These are phyloP conservation scores for Chlamydomonas urium DNA, from an alignment of 139 green algal species.

Conservation along the genomic window DNA sequence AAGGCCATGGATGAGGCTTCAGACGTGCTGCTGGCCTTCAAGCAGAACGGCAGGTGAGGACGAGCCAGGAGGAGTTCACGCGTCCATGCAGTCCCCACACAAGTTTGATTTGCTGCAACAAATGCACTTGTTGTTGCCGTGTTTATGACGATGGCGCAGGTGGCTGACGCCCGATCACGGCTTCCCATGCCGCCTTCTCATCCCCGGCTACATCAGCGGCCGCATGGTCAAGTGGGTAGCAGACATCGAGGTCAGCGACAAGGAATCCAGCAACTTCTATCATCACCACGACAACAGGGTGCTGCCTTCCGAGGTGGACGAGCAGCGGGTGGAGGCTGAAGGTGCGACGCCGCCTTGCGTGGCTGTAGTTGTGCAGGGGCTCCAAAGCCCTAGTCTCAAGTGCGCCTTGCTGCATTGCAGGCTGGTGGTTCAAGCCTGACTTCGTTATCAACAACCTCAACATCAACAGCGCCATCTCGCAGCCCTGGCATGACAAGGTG, in stretches of 20 bases:
- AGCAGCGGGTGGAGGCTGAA: slow-evolving; percentile 78
- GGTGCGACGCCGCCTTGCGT: too few relatives aligned
- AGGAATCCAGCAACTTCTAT: slow-evolving; percentile 90
- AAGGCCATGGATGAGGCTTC: slow-evolving; percentile 67
- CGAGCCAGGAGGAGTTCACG: too few relatives aligned
- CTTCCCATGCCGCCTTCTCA: slow-evolving; percentile 70
- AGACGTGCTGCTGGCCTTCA: slow-evolving; percentile 76
- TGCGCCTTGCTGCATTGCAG: slow-evolving; percentile 31
- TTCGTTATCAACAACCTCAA: slow-evolving; percentile 99
- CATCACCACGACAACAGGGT: slow-evolving; percentile 98
- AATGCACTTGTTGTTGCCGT: too few relatives aligned
- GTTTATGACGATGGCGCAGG: too few relatives aligned
- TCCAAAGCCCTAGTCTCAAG: too few relatives aligned
- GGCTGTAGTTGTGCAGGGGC: too few relatives aligned
- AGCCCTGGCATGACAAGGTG: slow-evolving; percentile 85
- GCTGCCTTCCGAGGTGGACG: slow-evolving; percentile 89
- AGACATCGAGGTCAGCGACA: slow-evolving; percentile 68
- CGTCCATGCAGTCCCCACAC: too few relatives aligned
- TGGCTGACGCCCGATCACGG: slow-evolving; percentile 52
- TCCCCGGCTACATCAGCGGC: slow-evolving; percentile 84
- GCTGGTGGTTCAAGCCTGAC: slow-evolving; percentile 96
- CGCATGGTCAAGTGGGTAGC: slow-evolving; percentile 88
- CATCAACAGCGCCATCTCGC: slow-evolving; percentile 88
- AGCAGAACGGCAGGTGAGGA: slow-evolving; percentile 72
- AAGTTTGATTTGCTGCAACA: too few relatives aligned